Evolutionary conservation across 371 early-diverging fungal genomes (phyloP), one percentile per base, ranked within the genome.

Genomic region (Mucor indicus): DNA sequence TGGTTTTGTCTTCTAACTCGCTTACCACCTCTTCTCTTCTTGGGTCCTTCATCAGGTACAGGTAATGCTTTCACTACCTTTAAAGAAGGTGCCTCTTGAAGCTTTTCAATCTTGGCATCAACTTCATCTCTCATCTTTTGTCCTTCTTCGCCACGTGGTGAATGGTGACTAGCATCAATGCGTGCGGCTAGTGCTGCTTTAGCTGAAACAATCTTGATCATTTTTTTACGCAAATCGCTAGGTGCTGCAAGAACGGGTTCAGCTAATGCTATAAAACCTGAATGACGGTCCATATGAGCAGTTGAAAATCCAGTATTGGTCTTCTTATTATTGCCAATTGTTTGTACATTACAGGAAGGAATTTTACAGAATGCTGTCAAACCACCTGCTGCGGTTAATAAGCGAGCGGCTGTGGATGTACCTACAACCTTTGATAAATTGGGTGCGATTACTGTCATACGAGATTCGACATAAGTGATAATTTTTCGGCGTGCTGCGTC

Each of bases 401-500:
- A 60, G 60, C 91, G 89, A 12, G 98, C 97, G 0, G 98, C 96
- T 0, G 89, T 87, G 1, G 88, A 74, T 23, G 86, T 85, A 12
- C 95, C 96, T 3, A 97, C 80, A 5, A 98, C 81, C 1, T 86
- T 81, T 0, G 96, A 91, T 1, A 96, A 62, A 45, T 97, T 97
- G 12, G 98, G 98, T 2, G 98, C 97, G 56, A 97, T 89, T 29
- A 93, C 74, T 0, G 79, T 77, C 92, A 97, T 91, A 11, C 95
- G 79, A 1, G 94, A 90, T 61, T 93, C 93, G 15, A 98, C 93
- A 70, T 93, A 97, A 30, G 73, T 82, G 38, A 91, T 77, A 29
- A 98, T 86, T 82, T 80, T 87, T 48, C 70, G 72, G 44, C 84
- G 75, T 6, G 87, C 86, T 9, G 48, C 67, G 33, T 91, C 91